Evolutionary conservation across 768 basidiomycete genomes (phyloP), one percentile per base, ranked within the genome.

Genomic region (Krasilnikovozyma curviuscula): DNA sequence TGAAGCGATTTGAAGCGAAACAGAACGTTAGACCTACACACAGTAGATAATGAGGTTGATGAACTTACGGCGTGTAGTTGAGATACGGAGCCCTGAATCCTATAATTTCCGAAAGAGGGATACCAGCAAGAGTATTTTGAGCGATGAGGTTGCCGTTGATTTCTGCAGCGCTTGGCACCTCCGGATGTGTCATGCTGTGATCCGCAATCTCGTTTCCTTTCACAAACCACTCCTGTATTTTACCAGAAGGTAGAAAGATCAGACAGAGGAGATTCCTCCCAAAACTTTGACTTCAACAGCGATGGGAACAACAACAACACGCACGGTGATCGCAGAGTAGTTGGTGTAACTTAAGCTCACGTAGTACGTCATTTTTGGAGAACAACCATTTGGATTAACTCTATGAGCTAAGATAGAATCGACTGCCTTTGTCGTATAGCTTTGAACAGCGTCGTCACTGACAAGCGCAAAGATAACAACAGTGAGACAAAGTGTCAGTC

Each of bases 1-100:
- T 7, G 28, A 40, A 12, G n/a, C 5, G 27, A 25, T 18, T 38
- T n/a, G 16, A 7, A 33, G n/a, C 37, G 8, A 23, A n/a, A n/a
- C n/a, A n/a, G n/a, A n/a, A n/a, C n/a, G n/a, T n/a, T n/a, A n/a
- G n/a, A n/a, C n/a, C n/a, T n/a, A n/a, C n/a, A n/a, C n/a, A n/a
- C n/a, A n/a, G n/a, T n/a, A n/a, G n/a, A 41, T 29, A 16, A 3
- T 66, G 12, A 76, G 67, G 3, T 65, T 58, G 27, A 68, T 63
- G 23, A 84, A 68, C 57, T 55, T 77, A 71, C 38, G 61, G 66
- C 8, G 71, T 68, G 64, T 75, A 83, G 61, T 75, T 73, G 53
- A 84, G 71, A 67, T 69, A 80, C 1, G 82, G 81, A 5, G 81
- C 78, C 24, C 81, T 76, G 72, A 84, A 84, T 29, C 81, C 81